phyloP scores from a whole-genome alignment of 2,329 filamentous ascomycete genomes.

The Tolypocladium inflatum region DNA sequence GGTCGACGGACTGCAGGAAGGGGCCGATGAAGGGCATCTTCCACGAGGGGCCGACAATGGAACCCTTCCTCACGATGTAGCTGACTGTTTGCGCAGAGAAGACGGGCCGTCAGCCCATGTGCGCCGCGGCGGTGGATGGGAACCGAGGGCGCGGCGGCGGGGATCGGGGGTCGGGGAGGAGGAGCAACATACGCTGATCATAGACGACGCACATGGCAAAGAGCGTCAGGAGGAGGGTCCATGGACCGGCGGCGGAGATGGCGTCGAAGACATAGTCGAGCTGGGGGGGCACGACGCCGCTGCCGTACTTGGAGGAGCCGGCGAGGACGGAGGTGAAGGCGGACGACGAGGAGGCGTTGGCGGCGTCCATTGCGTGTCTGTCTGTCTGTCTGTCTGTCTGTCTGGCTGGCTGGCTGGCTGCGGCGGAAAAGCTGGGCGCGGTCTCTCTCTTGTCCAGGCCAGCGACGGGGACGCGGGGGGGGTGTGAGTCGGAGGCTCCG shows the following conservation, averaged over 20 bases:
- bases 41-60: conserved; percentile 63
- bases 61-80: conserved; percentile 66
- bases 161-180: neutral
- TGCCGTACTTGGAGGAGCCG: conserved; percentile 44
- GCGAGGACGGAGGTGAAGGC: conserved; percentile 63
- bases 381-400: conserved; percentile 3
- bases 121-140: neutral
- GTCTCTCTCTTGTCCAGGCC: neutral
- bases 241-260: conserved; percentile 46
- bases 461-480: neutral
- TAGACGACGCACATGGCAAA: conserved; percentile 67
- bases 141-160: neutral
- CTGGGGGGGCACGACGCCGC: conserved; percentile 42
- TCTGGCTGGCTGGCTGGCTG: conserved; percentile 2
- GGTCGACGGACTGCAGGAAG: conserved; percentile 84
- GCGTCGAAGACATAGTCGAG: conserved; percentile 44
- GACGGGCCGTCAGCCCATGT: neutral
- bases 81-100: conserved; percentile 41
- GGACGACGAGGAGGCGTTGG: conserved; percentile 56
- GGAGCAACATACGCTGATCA: conserved; percentile 67
- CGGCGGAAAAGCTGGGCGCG: neutral
- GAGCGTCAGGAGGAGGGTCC: conserved; percentile 60
- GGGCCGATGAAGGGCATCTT: conserved; percentile 90
- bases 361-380: conserved; percentile 37
- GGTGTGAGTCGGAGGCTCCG: neutral